A percentile compares a stretch with the other conserved stretches of the same genome.
Evolutionary conservation across 208 protist species (phyloP).

Genomic region (Angomonas desouzai): DNA sequence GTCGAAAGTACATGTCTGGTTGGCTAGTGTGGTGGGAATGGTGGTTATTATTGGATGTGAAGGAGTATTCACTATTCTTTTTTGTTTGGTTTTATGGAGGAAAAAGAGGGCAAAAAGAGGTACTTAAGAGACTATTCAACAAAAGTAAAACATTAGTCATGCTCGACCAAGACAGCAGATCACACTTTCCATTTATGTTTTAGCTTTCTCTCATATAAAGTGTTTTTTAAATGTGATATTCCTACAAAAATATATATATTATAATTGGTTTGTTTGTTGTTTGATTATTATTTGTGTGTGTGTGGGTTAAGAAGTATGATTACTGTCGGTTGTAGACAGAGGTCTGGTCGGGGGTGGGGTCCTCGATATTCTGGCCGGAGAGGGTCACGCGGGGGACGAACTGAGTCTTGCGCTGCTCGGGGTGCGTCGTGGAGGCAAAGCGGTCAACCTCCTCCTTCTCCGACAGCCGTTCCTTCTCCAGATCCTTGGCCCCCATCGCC

Average conservation of each 20-base stretch:
- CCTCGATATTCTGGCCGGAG: slow-evolving; percentile 49
- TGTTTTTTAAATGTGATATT: neutral
- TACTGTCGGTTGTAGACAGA: slow-evolving; percentile 50
- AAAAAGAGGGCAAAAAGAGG: too few relatives aligned
- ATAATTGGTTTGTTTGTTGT: neutral
- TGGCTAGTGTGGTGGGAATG: too few relatives aligned
- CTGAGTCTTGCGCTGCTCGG: slow-evolving; percentile 75
- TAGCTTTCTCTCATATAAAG: too few relatives aligned
- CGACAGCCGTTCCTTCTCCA: slow-evolving; percentile 43
- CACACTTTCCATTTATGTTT: too few relatives aligned
- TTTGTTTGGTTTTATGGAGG: neutral
- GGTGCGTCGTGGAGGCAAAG: slow-evolving; percentile 81
- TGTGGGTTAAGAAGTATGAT: slow-evolving; percentile 8
- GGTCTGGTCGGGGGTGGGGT: slow-evolving; percentile 57
- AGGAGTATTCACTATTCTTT: slow-evolving; percentile 1
- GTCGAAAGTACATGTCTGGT: slow-evolving; percentile 9
- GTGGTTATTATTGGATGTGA: neutral
- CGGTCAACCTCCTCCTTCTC: slow-evolving; percentile 54
- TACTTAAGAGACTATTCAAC: too few relatives aligned
- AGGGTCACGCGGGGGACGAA: slow-evolving; percentile 45
- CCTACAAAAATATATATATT: too few relatives aligned
- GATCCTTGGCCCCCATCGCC: slow-evolving; percentile 32
- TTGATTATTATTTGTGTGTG: slow-evolving; percentile 8
- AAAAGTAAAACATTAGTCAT: too few relatives aligned
- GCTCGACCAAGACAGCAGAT: too few relatives aligned